phyloP scores from a whole-genome alignment of 257 asterid species.

The Leptodermis oblonga region DNA sequence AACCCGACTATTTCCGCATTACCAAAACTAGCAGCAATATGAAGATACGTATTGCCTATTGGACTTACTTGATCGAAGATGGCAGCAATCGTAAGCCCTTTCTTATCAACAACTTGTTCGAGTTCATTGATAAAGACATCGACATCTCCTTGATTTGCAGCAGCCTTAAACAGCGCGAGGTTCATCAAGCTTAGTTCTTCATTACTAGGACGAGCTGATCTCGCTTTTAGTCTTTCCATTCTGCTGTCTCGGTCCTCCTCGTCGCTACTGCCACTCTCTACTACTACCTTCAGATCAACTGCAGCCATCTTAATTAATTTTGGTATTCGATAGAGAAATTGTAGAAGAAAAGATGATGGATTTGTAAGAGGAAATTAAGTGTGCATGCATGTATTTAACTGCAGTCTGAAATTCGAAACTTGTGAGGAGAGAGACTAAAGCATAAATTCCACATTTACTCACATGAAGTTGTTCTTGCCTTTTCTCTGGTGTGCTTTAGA shows the following conservation, averaged over 20 bases:
- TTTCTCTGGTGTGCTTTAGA: not conserved
- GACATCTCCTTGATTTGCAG: not conserved
- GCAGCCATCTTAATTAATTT: no score
- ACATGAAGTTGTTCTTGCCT: not conserved
- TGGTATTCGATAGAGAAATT: no score
- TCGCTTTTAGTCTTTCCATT: not conserved
- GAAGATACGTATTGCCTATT: conserved; percentile 3
- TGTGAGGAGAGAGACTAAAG: not conserved
- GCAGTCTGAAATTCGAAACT: no score
- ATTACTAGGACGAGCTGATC: not conserved
- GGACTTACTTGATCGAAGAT: not conserved
- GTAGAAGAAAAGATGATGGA: no score
- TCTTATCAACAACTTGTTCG: not conserved
- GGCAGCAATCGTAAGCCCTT: not conserved
- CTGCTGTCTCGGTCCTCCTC: not conserved
- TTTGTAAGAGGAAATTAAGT: no score
- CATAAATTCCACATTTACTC: not conserved
- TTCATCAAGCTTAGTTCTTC: not conserved
- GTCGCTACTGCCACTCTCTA: not conserved
- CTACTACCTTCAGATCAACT: not conserved
- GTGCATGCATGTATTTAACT: no score
- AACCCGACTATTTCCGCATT: not conserved
- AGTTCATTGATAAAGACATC: not conserved
- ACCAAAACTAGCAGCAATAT: not conserved
- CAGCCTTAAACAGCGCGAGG: not conserved